These are phyloP conservation scores for Asterophora parasitica DNA, from an alignment of 768 basidiomycete species.

Conservation along the genomic window DNA sequence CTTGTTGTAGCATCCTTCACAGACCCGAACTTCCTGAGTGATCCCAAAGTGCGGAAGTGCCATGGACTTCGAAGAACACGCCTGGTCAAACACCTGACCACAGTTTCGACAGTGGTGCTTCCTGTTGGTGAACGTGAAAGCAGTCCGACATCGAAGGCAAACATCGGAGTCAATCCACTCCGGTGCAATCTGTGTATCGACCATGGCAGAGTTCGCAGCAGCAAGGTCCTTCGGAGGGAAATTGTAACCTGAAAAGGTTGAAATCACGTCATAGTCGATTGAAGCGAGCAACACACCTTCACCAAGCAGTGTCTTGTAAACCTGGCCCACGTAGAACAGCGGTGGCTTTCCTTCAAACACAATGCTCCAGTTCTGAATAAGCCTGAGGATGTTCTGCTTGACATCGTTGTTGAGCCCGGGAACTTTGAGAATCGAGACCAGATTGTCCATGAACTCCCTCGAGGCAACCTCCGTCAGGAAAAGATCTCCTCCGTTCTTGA, in stretches of 20 bases:
- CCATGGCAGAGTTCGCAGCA: slow-evolving; percentile 74
- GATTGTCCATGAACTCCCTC: slow-evolving; percentile 90
- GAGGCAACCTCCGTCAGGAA: slow-evolving; percentile 83
- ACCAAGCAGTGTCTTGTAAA: slow-evolving; percentile 68
- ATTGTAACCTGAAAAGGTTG: slow-evolving; percentile 51
- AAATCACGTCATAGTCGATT: slow-evolving; percentile 1
- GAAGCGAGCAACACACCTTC: slow-evolving; percentile 52
- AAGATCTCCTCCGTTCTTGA: slow-evolving; percentile 96
- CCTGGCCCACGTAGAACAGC: slow-evolving; percentile 71
- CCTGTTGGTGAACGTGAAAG: slow-evolving; percentile 92
- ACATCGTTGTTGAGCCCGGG: slow-evolving; percentile 77
- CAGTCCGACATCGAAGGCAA: slow-evolving; percentile 85
- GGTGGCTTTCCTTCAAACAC: slow-evolving; percentile 80
- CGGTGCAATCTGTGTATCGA: slow-evolving; percentile 86
- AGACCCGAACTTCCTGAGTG: slow-evolving; percentile 87
- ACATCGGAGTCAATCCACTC: slow-evolving; percentile 97
- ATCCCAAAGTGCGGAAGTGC: slow-evolving; percentile 93
- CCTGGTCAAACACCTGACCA: slow-evolving; percentile 93
- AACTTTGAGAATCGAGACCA: slow-evolving; percentile 82
- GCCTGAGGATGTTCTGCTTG: slow-evolving; percentile 68
- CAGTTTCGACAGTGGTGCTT: slow-evolving; percentile 99
- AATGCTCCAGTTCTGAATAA: slow-evolving; percentile 92
- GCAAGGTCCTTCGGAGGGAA: slow-evolving; percentile 80
- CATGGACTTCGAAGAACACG: slow-evolving; percentile 81
- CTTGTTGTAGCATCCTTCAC: slow-evolving; percentile 86